Evolutionary conservation across 768 basidiomycete genomes (phyloP).

Genomic region (Collybiopsis confluens): DNA sequence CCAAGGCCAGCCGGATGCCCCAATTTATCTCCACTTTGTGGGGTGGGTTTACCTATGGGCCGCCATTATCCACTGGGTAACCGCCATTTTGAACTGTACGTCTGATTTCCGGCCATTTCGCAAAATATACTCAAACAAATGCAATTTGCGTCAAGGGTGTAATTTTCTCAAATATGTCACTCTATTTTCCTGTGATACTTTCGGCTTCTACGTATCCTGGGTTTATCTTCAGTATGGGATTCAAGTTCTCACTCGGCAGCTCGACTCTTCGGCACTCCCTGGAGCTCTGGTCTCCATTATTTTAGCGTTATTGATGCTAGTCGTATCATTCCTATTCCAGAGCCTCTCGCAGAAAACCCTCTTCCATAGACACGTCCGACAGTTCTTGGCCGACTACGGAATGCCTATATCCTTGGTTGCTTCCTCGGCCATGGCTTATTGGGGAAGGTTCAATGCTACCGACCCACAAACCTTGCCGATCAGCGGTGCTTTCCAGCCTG

Average conservation of each 20-base stretch:
- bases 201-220: conserved; percentile 91
- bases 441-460: conserved; percentile 68
- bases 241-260: conserved; percentile 77
- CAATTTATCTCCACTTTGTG: conserved; percentile 79
- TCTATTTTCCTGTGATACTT: conserved; percentile 86
- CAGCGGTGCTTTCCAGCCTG: conserved; percentile 64
- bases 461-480: conserved; percentile 67
- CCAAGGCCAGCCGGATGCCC: conserved; percentile 48
- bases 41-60: conserved; percentile 94
- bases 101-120: not conserved
- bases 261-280: conserved; percentile 33
- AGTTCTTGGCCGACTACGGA: conserved; percentile 82
- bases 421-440: conserved; percentile 75
- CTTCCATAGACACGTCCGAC: conserved; percentile 70
- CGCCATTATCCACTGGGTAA: conserved; percentile 81
- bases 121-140: not conserved
- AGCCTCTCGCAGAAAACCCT: conserved; percentile 55
- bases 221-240: conserved; percentile 88
- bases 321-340: conserved; percentile 71
- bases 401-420: conserved; percentile 86
- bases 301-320: conserved; percentile 74
- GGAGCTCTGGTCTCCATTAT: conserved; percentile 64
- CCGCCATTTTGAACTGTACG: conserved; percentile 74
- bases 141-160: conserved; percentile 46
- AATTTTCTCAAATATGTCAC: conserved; percentile 86